Percentiles rank a stretch among this genome's conserved stretches.
Evolutionary conservation across 148 eudicot genomes (phyloP).

Genomic region (Fallopia convolvulus): DNA sequence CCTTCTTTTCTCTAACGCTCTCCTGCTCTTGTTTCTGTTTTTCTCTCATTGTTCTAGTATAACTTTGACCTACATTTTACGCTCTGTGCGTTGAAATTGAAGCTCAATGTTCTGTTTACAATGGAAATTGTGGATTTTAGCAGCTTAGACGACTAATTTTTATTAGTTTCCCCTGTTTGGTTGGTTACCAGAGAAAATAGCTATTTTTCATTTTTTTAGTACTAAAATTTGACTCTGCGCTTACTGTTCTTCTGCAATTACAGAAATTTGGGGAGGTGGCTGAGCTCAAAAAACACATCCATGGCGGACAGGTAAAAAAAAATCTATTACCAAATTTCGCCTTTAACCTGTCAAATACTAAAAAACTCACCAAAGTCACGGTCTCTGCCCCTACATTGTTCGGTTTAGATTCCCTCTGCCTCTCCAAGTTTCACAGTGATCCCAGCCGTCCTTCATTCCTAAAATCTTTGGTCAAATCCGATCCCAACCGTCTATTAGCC

Average conservation of each 20-base stretch:
- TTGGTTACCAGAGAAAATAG: not conserved
- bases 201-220: not conserved
- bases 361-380: not conserved
- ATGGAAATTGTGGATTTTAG: not conserved
- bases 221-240: not conserved
- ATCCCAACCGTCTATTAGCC: not conserved
- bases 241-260: not conserved
- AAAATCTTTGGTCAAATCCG: not conserved
- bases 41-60: not conserved
- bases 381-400: not conserved
- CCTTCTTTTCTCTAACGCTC: too few species aligned
- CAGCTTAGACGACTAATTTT: not conserved
- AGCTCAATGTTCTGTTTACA: not conserved
- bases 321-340: not conserved
- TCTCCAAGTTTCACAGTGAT: not conserved
- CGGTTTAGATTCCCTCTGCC: not conserved
- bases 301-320: conserved; percentile 1
- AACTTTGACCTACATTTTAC: not conserved
- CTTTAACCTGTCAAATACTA: not conserved
- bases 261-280: not conserved
- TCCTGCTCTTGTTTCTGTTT: too few species aligned
- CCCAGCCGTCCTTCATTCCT: not conserved
- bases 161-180: not conserved
- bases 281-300: conserved; percentile 3
- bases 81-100: not conserved